phyloP scores from a whole-genome alignment of 495 filamentous ascomycete genomes.

The Podospora bellae-mahoneyi region DNA sequence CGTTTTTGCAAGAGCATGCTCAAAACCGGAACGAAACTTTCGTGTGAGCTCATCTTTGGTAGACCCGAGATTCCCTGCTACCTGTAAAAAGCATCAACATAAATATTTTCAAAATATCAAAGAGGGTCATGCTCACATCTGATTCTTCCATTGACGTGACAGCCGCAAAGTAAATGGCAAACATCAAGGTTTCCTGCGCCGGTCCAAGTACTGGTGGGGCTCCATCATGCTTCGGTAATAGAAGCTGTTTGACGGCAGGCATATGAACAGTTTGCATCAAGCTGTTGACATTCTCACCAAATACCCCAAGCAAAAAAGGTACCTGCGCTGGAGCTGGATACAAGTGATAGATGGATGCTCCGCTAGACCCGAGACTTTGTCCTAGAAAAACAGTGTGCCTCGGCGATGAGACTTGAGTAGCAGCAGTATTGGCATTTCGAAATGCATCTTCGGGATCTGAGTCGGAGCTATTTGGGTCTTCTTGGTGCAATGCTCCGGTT shows the following conservation, averaged over 20 bases:
- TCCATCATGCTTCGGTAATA: conserved; percentile 37
- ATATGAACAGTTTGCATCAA: conserved; percentile 50
- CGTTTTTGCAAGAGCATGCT: conserved; percentile 53
- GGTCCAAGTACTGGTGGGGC: conserved; percentile 37
- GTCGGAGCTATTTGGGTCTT: conserved; percentile 41
- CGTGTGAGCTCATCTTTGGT: conserved; percentile 49
- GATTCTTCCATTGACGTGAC: conserved; percentile 57
- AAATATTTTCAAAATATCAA: background rate
- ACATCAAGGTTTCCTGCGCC: conserved; percentile 55
- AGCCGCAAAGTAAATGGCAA: conserved; percentile 59
- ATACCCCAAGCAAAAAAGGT: conserved; percentile 50
- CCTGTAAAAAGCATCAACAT: conserved; percentile 29
- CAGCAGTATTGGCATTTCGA: conserved; percentile 38
- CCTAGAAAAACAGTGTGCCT: conserved; percentile 55
- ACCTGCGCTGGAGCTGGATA: conserved; percentile 54
- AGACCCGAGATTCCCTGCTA: conserved; percentile 48
- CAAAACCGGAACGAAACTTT: conserved; percentile 53
- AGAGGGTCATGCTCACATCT: conserved; percentile 38
- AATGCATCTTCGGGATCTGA: conserved; percentile 33
- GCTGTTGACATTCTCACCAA: conserved; percentile 52
- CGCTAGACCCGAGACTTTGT: conserved; percentile 38
- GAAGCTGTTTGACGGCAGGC: conserved; percentile 48
- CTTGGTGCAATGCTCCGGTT: conserved; percentile 28
- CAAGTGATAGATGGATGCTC: conserved; percentile 40
- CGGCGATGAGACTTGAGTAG: conserved; percentile 43